Conservation (phyloP, 1,284 basidiomycete species). For the Ceratorhiza oryzae-sativae region DNA sequence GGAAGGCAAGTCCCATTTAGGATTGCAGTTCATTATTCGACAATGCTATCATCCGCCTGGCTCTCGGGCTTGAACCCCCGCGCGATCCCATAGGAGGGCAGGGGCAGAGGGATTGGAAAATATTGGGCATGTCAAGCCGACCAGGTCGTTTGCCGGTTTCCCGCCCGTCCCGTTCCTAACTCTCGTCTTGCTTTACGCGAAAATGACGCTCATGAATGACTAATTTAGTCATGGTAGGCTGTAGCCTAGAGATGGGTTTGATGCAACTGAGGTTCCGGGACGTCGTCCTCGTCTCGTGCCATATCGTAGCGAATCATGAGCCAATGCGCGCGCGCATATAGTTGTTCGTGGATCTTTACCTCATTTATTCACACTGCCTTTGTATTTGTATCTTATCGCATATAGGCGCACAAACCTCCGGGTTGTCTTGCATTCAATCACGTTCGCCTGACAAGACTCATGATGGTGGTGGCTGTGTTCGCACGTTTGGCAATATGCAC, state of each 20-base stretch:
- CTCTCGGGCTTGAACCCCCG: constrained; percentile 34
- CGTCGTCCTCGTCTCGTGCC: neutral
- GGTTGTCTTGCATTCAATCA: neutral
- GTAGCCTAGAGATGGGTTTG: neutral
- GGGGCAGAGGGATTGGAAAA: constrained; percentile 1
- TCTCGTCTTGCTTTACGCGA: neutral
- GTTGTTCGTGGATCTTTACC: neutral
- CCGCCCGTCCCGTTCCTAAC: neutral
- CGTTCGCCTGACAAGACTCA: neutral
- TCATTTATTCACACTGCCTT: constrained; percentile 10
- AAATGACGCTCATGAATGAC: neutral
- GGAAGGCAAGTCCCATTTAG: constrained; percentile 5
- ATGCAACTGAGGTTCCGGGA: neutral
- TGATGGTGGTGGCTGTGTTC: constrained; percentile 13
- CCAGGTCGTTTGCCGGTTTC: too few species aligned
- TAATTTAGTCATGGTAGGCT: neutral
- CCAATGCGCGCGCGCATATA: constrained; percentile 26
- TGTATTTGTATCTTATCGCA: constrained; percentile 4
- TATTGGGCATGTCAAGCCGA: constrained; percentile 15
- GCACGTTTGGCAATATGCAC: constrained; percentile 11
- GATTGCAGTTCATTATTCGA: constrained; percentile 16
- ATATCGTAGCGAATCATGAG: neutral
- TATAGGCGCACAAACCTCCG: neutral
- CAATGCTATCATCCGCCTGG: neutral
- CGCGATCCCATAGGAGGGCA: neutral